phyloP scores from a whole-genome alignment of 345 rosid species.

The Syzygium oleosum region DNA sequence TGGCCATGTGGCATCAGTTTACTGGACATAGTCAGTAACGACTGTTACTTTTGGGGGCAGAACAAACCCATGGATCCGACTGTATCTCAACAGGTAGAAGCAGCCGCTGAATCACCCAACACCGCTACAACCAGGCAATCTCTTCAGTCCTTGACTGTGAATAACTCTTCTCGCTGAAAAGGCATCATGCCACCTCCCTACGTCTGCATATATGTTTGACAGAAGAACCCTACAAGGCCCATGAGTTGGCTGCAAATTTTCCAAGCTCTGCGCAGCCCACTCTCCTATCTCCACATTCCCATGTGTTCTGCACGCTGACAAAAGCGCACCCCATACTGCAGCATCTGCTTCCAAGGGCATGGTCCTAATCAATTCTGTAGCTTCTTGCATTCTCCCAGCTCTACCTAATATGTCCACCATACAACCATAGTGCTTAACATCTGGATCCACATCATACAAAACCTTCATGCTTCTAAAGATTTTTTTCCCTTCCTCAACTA shows the following conservation, averaged over 20 bases:
- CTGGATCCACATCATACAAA: constrained; percentile 41
- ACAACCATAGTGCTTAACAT: constrained; percentile 56
- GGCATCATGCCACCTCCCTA: constrained; percentile 80
- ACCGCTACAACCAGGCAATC: constrained; percentile 52
- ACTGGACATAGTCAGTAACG: neutral
- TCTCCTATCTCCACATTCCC: constrained; percentile 56
- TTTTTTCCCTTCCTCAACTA: constrained; percentile 44
- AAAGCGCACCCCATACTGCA: constrained; percentile 64
- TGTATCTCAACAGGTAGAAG: neutral
- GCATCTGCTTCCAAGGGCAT: constrained; percentile 81
- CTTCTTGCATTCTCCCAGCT: constrained; percentile 60
- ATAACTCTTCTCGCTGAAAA: constrained; percentile 38
- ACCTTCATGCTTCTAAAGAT: constrained; percentile 54
- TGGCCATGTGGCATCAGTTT: neutral
- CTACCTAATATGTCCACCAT: constrained; percentile 71
- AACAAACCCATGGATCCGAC: neutral
- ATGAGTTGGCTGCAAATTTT: constrained; percentile 49
- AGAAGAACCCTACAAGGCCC: constrained; percentile 57
- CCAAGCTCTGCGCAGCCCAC: constrained; percentile 51
- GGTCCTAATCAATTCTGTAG: constrained; percentile 45
- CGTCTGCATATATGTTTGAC: constrained; percentile 74
- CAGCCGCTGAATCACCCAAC: neutral
- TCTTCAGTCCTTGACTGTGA: constrained; percentile 37
- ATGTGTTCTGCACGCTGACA: constrained; percentile 58
- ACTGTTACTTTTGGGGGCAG: neutral